A percentile compares a stretch with the other conserved stretches of the same genome.
Conservation (phyloP, 805 yeast genomes). For the Kluyveromyces wickerhamii region DNA sequence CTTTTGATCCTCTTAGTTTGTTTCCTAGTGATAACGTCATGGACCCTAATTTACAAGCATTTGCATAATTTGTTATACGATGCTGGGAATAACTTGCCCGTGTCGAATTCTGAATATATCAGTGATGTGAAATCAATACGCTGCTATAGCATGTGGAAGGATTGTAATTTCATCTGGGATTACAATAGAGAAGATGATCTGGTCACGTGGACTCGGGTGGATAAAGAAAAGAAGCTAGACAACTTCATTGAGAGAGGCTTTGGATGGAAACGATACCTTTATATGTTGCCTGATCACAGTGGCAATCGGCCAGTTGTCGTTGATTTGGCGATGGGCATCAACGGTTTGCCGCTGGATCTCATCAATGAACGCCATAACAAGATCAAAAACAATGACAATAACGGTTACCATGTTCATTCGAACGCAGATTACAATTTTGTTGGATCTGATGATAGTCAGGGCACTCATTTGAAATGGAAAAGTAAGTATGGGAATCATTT, state of each 20-base stretch:
- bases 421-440: slow-evolving; percentile 3
- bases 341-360: slow-evolving; percentile 2
- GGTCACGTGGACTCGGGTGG: slow-evolving; percentile 1
- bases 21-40: slow-evolving; percentile 1
- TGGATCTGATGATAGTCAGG: not conserved
- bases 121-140: not conserved
- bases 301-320: not conserved
- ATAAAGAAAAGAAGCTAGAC: not conserved
- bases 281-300: not conserved
- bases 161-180: slow-evolving; percentile 3
- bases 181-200: slow-evolving; percentile 1
- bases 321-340: slow-evolving; percentile 1
- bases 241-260: slow-evolving; percentile 1
- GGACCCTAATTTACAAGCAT: slow-evolving; percentile 1
- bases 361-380: slow-evolving; percentile 2
- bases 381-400: slow-evolving; percentile 27
- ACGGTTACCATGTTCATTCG: slow-evolving; percentile 22
- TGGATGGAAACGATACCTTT: slow-evolving; percentile 1
- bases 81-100: not conserved
- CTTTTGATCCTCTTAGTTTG: not conserved
- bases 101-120: not conserved
- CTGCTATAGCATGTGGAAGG: slow-evolving; percentile 1
- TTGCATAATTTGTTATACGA: not conserved
- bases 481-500: not conserved
- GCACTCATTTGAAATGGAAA: not conserved